phyloP scores from a whole-genome alignment of 2,329 filamentous ascomycete species.

The Thielaviopsis punctulata region DNA sequence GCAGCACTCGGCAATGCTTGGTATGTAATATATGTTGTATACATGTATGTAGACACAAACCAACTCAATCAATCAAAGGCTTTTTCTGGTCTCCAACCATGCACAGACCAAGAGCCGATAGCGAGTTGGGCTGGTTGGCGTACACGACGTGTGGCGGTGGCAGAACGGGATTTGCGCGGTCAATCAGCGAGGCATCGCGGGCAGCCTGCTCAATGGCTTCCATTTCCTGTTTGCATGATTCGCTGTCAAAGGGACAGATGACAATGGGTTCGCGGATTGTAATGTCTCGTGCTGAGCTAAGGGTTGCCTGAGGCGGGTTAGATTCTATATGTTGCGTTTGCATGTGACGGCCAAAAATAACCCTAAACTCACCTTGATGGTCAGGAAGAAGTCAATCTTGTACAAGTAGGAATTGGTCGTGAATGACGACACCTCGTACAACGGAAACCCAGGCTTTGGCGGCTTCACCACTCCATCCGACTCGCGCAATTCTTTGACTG shows the following conservation, averaged over 20 bases:
- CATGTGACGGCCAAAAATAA: neutral
- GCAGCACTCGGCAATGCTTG: no score
- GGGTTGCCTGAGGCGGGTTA: conserved; percentile 16
- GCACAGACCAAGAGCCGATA: conserved; percentile 45
- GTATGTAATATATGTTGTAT: no score
- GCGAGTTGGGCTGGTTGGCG: conserved; percentile 51
- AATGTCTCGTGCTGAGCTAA: conserved; percentile 79
- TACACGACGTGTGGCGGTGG: conserved; percentile 72
- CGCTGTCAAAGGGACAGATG: conserved; percentile 87
- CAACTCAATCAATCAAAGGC: conserved; percentile 40
- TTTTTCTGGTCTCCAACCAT: conserved; percentile 47
- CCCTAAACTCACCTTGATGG: conserved; percentile 55
- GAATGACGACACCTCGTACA: conserved; percentile 77
- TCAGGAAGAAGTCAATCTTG: conserved; percentile 95
- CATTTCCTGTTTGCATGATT: conserved; percentile 96
- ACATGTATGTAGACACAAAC: neutral
- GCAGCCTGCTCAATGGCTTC: conserved; percentile 93
- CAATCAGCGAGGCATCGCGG: conserved; percentile 76
- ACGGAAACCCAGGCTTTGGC: conserved; percentile 72
- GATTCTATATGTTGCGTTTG: neutral
- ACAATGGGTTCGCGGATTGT: conserved; percentile 80
- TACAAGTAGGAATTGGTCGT: conserved; percentile 88
- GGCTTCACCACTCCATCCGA: conserved; percentile 72
- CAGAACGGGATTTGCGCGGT: conserved; percentile 81
- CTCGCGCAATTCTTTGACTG: conserved; percentile 74